phyloP scores from a whole-genome alignment of 1,284 basidiomycete species.

The Somion occarium region DNA sequence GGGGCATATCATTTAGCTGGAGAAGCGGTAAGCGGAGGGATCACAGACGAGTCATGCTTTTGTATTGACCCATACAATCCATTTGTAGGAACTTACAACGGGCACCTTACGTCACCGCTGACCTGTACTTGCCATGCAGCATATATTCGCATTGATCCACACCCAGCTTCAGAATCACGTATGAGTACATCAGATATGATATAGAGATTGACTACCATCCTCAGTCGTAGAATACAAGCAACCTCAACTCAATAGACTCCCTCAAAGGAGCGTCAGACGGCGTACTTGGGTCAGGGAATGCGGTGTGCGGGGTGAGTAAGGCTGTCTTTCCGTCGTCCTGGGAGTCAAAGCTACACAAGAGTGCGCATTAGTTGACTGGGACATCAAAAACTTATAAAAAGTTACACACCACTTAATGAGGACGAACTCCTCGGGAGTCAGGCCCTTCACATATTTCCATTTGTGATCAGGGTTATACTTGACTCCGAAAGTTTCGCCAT shows the following conservation, averaged over 20 bases:
- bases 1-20: too few species aligned
- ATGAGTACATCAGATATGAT: too few species aligned
- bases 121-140: too few species aligned
- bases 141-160: too few species aligned
- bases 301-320: constrained; percentile 55
- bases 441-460: constrained; percentile 63
- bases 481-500: constrained; percentile 57
- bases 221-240: constrained; percentile 57
- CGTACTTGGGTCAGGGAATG: constrained; percentile 49
- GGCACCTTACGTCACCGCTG: too few species aligned
- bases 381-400: not conserved
- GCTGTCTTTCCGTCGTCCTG: constrained; percentile 47
- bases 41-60: too few species aligned
- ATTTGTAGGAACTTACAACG: too few species aligned
- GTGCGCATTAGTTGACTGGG: not conserved
- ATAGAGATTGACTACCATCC: not conserved
- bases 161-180: too few species aligned
- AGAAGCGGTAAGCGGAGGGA: too few species aligned
- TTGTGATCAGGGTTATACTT: constrained; percentile 46
- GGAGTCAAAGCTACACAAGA: constrained; percentile 43
- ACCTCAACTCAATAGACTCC: constrained; percentile 56
- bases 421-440: constrained; percentile 59
- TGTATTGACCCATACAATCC: too few species aligned
- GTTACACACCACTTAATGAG: constrained; percentile 62
- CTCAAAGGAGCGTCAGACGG: constrained; percentile 44